These are phyloP conservation scores for Mycena chlorophos DNA, from an alignment of 768 basidiomycete genomes.

Conservation along the genomic window DNA sequence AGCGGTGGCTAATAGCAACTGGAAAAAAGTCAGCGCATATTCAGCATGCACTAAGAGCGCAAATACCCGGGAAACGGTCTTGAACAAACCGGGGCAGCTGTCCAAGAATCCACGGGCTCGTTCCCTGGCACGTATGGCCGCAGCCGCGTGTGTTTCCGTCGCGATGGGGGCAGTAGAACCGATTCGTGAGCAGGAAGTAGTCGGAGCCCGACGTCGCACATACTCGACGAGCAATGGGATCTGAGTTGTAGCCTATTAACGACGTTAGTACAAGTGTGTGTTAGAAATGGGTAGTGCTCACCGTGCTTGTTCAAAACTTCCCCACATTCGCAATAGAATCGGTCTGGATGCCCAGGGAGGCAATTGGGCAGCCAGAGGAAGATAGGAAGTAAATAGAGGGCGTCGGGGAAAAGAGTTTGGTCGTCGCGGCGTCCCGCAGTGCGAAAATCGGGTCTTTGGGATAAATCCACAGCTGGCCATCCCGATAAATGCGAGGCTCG, in stretches of 20 bases:
- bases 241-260: constrained; percentile 10
- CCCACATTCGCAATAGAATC: constrained; percentile 12
- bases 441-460: constrained; percentile 17
- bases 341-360: constrained; percentile 13
- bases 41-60: neutral
- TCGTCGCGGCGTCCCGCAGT: constrained; percentile 6
- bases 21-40: neutral
- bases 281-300: neutral
- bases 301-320: constrained; percentile 2
- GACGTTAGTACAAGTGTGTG: neutral
- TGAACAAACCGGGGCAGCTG: constrained; percentile 18
- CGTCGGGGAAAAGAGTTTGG: constrained; percentile 6
- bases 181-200: constrained; percentile 17
- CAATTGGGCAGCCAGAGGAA: constrained; percentile 20
- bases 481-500: constrained; percentile 8
- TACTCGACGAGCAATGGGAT: constrained; percentile 15
- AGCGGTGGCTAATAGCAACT: constrained; percentile 14
- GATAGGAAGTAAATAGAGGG: constrained; percentile 10
- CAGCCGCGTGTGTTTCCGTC: constrained; percentile 8
- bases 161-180: constrained; percentile 7
- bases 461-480: constrained; percentile 8
- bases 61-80: constrained; percentile 19
- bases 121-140: constrained; percentile 16
- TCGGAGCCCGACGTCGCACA: constrained; percentile 9
- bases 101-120: constrained; percentile 12